Conservation (phyloP, 108 stramenopile genomes). For the Cyclotella atomus region DNA sequence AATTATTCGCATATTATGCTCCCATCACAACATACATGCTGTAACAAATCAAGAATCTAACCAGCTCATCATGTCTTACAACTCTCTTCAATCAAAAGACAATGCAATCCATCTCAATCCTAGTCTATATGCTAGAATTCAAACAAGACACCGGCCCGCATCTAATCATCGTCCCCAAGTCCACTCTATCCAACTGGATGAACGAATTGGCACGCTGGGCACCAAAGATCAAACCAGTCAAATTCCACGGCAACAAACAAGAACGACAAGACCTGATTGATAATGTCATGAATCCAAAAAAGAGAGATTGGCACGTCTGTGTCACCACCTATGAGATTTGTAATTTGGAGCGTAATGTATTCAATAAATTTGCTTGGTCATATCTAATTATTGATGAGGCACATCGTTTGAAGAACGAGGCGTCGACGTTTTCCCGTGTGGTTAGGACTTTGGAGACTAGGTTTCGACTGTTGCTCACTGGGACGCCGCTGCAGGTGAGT, state of each 20-base stretch:
- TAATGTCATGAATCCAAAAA: conserved; percentile 74
- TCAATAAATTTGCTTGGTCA: conserved; percentile 93
- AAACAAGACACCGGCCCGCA: conserved; percentile 77
- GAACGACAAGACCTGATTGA: conserved; percentile 79
- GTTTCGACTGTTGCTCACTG: conserved; percentile 95
- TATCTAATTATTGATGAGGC: conserved; percentile 99
- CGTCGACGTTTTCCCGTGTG: conserved; percentile 87
- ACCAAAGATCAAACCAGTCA: conserved; percentile 85
- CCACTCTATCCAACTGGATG: conserved; percentile 97
- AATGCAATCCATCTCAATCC: conserved; percentile 93
- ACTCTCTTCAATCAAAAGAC: conserved; percentile 67
- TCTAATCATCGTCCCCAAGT: conserved; percentile 96
- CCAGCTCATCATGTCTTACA: neutral
- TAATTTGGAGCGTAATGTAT: conserved; percentile 80
- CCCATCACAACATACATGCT: too few species aligned
- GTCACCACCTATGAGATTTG: conserved; percentile 98
- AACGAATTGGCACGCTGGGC: conserved; percentile 97
- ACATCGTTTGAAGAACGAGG: conserved; percentile 97
- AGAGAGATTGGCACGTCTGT: conserved; percentile 91
- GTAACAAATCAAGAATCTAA: neutral
- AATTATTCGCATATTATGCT: too few species aligned
- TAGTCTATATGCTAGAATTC: conserved; percentile 83
- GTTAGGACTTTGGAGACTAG: conserved; percentile 87
- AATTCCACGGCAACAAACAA: conserved; percentile 91
- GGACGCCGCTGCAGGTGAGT: conserved; percentile 99